Conservation (phyloP, 768 basidiomycete genomes). For the Mycena galericulata region DNA sequence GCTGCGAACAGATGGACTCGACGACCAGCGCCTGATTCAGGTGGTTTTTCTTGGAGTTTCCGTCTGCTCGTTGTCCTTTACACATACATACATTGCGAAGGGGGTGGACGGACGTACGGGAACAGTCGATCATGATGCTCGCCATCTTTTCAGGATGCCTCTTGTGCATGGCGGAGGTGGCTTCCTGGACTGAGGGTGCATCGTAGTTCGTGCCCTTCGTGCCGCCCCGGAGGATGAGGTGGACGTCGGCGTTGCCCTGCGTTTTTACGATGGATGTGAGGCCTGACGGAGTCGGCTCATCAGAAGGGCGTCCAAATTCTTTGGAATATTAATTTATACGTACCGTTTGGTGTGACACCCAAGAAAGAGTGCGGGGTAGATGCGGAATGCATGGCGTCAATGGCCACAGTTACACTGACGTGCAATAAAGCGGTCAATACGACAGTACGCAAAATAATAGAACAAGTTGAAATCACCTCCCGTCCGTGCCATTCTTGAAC, state of each 20-base stretch:
- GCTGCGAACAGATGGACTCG: conserved; percentile 78
- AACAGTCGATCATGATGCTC: conserved; percentile 91
- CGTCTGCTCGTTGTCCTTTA: conserved; percentile 64
- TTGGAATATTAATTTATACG: no score
- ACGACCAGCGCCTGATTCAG: conserved; percentile 89
- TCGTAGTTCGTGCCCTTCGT: conserved; percentile 92
- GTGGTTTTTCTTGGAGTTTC: conserved; percentile 97
- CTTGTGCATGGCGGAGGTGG: no score
- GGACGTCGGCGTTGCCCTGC: conserved; percentile 85
- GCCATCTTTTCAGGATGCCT: conserved; percentile 74
- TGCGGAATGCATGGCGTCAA: conserved; percentile 95
- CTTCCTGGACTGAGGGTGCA: conserved; percentile 75
- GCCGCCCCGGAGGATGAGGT: conserved; percentile 96
- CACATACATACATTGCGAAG: conserved; percentile 3
- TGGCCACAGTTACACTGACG: conserved; percentile 89
- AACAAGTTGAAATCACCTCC: conserved; percentile 61
- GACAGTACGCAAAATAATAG: conserved; percentile 13
- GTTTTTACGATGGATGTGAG: conserved; percentile 97
- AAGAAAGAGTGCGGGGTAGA: conserved; percentile 97
- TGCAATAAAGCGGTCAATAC: no score
- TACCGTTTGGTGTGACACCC: conserved; percentile 84
- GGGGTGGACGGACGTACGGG: conserved; percentile 62
- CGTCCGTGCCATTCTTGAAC: conserved; percentile 99
- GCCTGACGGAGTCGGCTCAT: conserved; percentile 38
- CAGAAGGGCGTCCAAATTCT: no score